These are phyloP conservation scores for Hyaloscypha hepaticicola DNA, from an alignment of 495 filamentous ascomycete genomes.

Conservation along the genomic window DNA sequence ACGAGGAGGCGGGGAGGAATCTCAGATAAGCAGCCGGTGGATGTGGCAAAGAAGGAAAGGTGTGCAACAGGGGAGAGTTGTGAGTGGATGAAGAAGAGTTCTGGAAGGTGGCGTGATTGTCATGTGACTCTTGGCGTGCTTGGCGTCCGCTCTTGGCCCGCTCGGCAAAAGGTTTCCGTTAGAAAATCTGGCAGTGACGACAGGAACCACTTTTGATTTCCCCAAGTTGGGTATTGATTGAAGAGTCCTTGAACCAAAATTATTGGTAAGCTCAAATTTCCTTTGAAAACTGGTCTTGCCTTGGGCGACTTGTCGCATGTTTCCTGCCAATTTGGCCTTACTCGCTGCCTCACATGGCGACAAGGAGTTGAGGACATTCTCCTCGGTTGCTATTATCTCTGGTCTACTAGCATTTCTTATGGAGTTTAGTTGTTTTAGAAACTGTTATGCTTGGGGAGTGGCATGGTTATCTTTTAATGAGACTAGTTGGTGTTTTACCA, in stretches of 20 bases:
- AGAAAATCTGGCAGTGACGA: background rate
- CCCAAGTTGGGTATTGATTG: background rate
- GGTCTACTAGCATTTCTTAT: too few species aligned
- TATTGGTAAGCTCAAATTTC: background rate
- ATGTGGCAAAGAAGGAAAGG: background rate
- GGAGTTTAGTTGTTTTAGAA: too few species aligned
- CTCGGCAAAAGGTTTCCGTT: background rate
- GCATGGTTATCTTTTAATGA: background rate
- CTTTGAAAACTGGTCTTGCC: background rate
- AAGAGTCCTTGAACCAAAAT: background rate
- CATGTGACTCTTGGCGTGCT: background rate
- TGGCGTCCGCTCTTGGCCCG: background rate
- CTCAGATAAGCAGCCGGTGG: background rate
- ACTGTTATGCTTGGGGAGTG: too few species aligned
- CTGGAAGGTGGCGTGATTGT: background rate
- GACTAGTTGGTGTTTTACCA: background rate
- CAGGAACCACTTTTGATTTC: background rate
- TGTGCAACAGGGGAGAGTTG: background rate
- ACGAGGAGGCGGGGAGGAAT: constrained; percentile 1
- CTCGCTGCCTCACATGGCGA: too few species aligned
- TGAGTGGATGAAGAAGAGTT: background rate
- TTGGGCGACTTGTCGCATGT: background rate
- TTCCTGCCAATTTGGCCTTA: background rate
- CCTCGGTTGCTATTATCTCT: too few species aligned
- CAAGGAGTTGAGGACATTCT: too few species aligned